Evolutionary conservation across 208 protist genomes (phyloP).

Genomic region (Angomonas deanei): DNA sequence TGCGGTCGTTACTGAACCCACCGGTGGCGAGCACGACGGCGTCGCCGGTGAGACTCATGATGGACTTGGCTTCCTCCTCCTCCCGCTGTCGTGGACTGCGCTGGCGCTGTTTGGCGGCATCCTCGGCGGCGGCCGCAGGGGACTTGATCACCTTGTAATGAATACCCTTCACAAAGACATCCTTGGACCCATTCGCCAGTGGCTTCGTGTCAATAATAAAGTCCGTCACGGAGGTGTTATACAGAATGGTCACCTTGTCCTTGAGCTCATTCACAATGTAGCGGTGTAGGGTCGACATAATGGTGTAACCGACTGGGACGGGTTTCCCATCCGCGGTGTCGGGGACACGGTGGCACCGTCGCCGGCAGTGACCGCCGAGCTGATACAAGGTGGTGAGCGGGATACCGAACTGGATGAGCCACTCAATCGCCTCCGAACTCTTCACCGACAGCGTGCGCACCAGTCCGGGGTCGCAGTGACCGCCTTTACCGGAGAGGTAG

Average conservation of each 20-base stretch:
- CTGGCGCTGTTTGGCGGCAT: not conserved
- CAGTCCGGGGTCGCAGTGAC: constrained; percentile 61
- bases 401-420: constrained; percentile 72
- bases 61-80: not conserved
- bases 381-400: constrained; percentile 82
- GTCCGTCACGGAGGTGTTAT: constrained; percentile 29
- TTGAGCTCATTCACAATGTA: constrained; percentile 58
- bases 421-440: constrained; percentile 75
- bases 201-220: constrained; percentile 30
- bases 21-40: constrained; percentile 87
- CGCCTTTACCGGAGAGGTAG: constrained; percentile 54
- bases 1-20: constrained; percentile 75
- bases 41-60: constrained; percentile 18
- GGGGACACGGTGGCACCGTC: constrained; percentile 83
- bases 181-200: constrained; percentile 29
- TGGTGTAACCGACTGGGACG: constrained; percentile 85
- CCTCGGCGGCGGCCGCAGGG: constrained; percentile 9
- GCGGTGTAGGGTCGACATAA: constrained; percentile 78
- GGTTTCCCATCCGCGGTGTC: constrained; percentile 69
- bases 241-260: constrained; percentile 63
- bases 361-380: constrained; percentile 84
- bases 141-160: constrained; percentile 24
- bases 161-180: constrained; percentile 46
- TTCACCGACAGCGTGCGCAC: constrained; percentile 80
- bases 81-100: not conserved